A percentile compares a stretch with the other conserved stretches of the same genome.
phyloP scores from a whole-genome alignment of 2,329 filamentous ascomycete genomes.

The Sclerotinia spermophila region DNA sequence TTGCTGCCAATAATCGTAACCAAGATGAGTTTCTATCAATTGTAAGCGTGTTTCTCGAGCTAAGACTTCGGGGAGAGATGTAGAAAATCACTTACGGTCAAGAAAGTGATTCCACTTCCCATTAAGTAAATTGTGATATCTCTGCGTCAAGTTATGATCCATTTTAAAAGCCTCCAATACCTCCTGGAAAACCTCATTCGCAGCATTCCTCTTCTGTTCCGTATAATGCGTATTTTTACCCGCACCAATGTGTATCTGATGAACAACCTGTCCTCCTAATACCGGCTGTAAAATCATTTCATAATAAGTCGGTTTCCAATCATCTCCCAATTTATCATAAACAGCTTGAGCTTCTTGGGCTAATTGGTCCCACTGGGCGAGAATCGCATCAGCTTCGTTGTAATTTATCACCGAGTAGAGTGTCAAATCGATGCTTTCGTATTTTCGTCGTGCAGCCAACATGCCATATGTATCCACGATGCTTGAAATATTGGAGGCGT shows the following conservation, averaged over 20 bases:
- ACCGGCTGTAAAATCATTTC: conserved; percentile 59
- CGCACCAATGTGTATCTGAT: conserved; percentile 50
- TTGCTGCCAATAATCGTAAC: conserved; percentile 58
- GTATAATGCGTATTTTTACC: conserved; percentile 54
- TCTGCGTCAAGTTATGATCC: conserved; percentile 52
- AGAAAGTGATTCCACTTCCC: conserved; percentile 64
- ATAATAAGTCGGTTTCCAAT: conserved; percentile 56
- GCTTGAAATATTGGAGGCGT: conserved; percentile 47
- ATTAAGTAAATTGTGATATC: conserved; percentile 54
- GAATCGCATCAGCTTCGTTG: conserved; percentile 56
- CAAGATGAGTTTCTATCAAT: conserved; percentile 47
- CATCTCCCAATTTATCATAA: conserved; percentile 50
- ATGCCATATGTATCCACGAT: conserved; percentile 54
- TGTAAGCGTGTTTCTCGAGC: conserved; percentile 39
- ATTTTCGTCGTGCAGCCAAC: conserved; percentile 57
- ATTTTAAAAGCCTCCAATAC: conserved; percentile 53
- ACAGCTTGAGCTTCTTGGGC: conserved; percentile 52
- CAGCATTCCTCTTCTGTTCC: conserved; percentile 52
- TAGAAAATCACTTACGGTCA: conserved; percentile 47
- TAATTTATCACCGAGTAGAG: conserved; percentile 62
- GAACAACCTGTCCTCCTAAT: conserved; percentile 53
- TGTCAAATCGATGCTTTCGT: conserved; percentile 55
- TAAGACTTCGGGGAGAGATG: too few relatives aligned
- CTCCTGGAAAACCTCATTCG: conserved; percentile 51
- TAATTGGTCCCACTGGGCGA: conserved; percentile 53